Base-by-base conservation (phyloP, 768 basidiomycete genomes). In the Calocybe gangraenosa region DNA sequence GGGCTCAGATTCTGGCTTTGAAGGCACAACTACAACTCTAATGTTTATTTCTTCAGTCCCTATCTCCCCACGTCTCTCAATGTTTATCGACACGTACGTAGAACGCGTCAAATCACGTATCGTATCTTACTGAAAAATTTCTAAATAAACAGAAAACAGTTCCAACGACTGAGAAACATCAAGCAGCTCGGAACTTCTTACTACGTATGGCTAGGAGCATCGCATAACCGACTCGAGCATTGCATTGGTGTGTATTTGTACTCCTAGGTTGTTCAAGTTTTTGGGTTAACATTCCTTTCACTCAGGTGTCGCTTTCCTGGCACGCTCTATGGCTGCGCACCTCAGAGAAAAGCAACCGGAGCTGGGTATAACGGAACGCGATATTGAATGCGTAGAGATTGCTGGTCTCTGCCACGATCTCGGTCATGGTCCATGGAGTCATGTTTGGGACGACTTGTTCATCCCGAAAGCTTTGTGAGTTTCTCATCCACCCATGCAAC, bases 401-500 rank as follows among this genome's bases (percentile, higher is more conserved):
- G 89, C 89, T 0, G 90, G 87, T 0, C 68, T 91, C 2, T 90
- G 88, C 46, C 90, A 92, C 53, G 89, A 92, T 60, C 76, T 92
- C 3, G 89, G 87, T 0, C 89, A 91, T 55, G 90, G 90, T 0
- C 89, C 89, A 0, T 91, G 85, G 81, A 84, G 81, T 47, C 90
- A 92, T 59, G 82, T 92, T 7, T 92, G 86, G 83, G 89, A 92
- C 51, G 65, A 67, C 6, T 56, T 69, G 42, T 90, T 88, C 60
- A 88, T 92, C 41, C 87, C 87, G 0, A 46, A 55, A 3, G 81
- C 78, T 1, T 50, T 79, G 88, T 88, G 55, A 54, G 78, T 71
- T n/a, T 28, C 34, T 30, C 44, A 13, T 9, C 39, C 32, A 15
- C 3, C 17, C 7, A 20, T 33, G 22, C 8, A 37, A 28, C 25